phyloP scores from a whole-genome alignment of 768 basidiomycete species.

The Suillus decipiens region DNA sequence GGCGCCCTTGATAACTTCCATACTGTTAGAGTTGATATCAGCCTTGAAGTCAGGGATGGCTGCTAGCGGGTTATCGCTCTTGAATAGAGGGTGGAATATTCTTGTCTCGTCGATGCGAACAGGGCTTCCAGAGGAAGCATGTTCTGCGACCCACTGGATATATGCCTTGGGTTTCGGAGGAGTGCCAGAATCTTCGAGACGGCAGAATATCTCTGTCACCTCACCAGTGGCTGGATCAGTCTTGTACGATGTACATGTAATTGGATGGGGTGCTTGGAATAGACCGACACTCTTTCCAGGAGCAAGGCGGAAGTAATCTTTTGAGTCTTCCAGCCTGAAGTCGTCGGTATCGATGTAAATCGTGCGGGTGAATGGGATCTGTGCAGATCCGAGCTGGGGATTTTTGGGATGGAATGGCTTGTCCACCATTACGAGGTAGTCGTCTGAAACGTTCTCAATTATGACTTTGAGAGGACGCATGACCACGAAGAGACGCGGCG shows the following conservation, averaged over 20 bases:
- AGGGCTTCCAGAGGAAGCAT: conserved; percentile 74
- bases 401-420: conserved; percentile 96
- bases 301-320: conserved; percentile 96
- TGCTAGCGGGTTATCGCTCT: conserved; percentile 82
- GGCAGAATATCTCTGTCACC: conserved; percentile 78
- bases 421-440: conserved; percentile 79
- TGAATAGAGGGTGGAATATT: conserved; percentile 92
- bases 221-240: conserved; percentile 70
- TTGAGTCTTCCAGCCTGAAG: conserved; percentile 88
- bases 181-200: conserved; percentile 67
- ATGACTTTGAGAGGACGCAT: conserved; percentile 87
- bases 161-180: conserved; percentile 86
- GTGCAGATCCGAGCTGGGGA: conserved; percentile 79
- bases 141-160: conserved; percentile 97
- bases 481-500: conserved; percentile 90
- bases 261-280: conserved; percentile 89
- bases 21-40: conserved; percentile 81
- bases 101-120: conserved; percentile 87
- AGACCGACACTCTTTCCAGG: conserved; percentile 97
- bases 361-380: conserved; percentile 82
- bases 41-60: conserved; percentile 72
- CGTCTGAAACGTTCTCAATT: conserved; percentile 88
- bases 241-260: conserved; percentile 91
- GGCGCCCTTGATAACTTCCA: conserved; percentile 79
- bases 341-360: conserved; percentile 94